Evolutionary conservation across 2,329 filamentous ascomycete genomes (phyloP), one percentile per base, ranked within the genome.

Genomic region (Rhinocladiella similis): DNA sequence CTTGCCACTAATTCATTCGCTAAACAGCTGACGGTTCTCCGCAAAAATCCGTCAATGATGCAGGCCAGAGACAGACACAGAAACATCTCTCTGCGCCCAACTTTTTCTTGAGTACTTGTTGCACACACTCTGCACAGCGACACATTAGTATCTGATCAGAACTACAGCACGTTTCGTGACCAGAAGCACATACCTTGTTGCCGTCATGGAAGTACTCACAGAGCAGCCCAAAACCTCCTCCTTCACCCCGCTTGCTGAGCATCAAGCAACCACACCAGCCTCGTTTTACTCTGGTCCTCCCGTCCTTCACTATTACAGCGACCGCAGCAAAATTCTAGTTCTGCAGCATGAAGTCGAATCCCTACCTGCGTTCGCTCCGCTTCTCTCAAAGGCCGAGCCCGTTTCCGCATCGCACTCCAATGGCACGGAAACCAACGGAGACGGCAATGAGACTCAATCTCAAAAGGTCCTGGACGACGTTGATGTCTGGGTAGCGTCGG

Each of bases 401-500:
- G 38, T 19, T 19, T 41, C 38, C 3, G 36, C 60, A 39, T 41
- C 54, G 20, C 47, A 63, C 18, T 54, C 60, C 9, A 55, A 53
- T 14, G 61, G 61, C 33, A 47, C 57, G 18, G 56, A 65, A 2
- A 53, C 54, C 35, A 61, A 65, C 50, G 54, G 60, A 18, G 51
- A 55, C 13, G 35, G 45, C 7, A 50, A n/a, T 5, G 38, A 41
- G n/a, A 18, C 38, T 5, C 38, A n/a, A 18, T 19, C 38, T 5
- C 61, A 67, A 43, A 54, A 73, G 25, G 68, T 72, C 3, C 67
- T 79, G 18, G 68, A 73, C 12, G 69, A 65, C 10, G 63, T 79
- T 4, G 72, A 77, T 56, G 65, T 75, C 16, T 79, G 76, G 73
- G 76, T 78, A n/a, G 76, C 76, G 39, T 77, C 76, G 22, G 74